These are phyloP conservation scores for Lyophyllum decastes DNA, from an alignment of 768 basidiomycete genomes.

Conservation along the genomic window DNA sequence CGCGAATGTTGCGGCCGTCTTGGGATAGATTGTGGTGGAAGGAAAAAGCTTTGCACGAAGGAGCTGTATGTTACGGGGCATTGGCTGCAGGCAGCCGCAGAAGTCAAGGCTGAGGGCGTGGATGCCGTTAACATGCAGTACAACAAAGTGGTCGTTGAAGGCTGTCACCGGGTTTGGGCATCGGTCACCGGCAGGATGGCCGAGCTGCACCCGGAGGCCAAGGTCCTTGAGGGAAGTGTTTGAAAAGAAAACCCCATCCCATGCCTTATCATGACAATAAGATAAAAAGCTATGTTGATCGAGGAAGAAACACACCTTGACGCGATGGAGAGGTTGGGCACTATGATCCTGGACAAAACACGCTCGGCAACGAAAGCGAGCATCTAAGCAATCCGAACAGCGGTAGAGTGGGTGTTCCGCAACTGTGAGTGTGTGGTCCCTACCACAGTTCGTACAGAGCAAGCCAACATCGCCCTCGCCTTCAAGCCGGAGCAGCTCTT, in stretches of 20 bases:
- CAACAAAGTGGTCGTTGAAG: conserved; percentile 20
- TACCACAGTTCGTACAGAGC: background rate
- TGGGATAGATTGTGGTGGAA: conserved; percentile 19
- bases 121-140: conserved; percentile 27
- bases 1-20: conserved; percentile 28
- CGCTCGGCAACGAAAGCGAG: background rate
- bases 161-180: conserved; percentile 17
- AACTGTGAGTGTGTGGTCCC: background rate
- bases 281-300: background rate
- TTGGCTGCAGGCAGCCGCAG: conserved; percentile 25
- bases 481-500: background rate
- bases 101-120: conserved; percentile 29
- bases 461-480: background rate
- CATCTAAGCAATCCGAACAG: conserved; percentile 2
- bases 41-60: conserved; percentile 25
- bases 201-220: conserved; percentile 18
- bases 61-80: conserved; percentile 24
- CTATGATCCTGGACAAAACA: background rate
- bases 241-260: background rate
- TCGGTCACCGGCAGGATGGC: conserved; percentile 11
- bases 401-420: background rate
- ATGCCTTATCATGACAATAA: background rate
- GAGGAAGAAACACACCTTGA: background rate
- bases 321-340: background rate
- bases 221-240: background rate